Percentiles rank a stretch among this genome's conserved stretches.
Conservation (phyloP, 352 stramenopile genomes). For the Phytopythium kandeliae region DNA sequence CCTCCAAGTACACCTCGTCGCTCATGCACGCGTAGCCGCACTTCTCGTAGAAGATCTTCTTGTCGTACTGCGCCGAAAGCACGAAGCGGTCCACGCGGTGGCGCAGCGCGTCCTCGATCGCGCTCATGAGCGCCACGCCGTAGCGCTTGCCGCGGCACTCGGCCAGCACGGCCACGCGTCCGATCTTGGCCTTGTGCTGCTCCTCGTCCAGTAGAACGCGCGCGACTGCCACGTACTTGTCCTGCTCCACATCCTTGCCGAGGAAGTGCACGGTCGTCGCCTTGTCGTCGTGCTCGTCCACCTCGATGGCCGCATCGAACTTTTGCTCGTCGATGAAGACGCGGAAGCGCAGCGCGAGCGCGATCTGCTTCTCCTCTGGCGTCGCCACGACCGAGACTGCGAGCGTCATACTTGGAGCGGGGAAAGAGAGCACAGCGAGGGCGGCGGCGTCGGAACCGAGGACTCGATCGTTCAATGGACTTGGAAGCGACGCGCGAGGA, state of each 20-base stretch:
- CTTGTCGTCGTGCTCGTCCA: slow-evolving; percentile 39
- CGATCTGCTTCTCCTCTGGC: slow-evolving; percentile 27
- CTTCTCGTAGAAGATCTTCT: slow-evolving; percentile 23
- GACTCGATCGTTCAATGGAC: no score
- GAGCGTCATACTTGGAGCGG: no score
- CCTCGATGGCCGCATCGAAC: slow-evolving; percentile 27
- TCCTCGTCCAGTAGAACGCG: slow-evolving; percentile 28
- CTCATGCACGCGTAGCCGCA: slow-evolving; percentile 17
- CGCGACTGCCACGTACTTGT: slow-evolving; percentile 47
- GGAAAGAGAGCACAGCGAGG: no score
- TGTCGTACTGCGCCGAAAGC: slow-evolving; percentile 38
- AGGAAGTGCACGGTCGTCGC: slow-evolving; percentile 46
- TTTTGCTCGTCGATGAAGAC: slow-evolving; percentile 56
- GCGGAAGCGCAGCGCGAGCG: slow-evolving; percentile 32
- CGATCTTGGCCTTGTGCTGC: slow-evolving; percentile 36
- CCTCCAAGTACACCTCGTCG: slow-evolving; percentile 24
- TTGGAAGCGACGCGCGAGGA: no score
- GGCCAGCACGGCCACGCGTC: slow-evolving; percentile 46
- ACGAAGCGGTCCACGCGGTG: slow-evolving; percentile 25
- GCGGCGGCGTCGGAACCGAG: no score
- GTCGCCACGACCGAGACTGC: slow-evolving; percentile 34
- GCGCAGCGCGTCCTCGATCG: slow-evolving; percentile 23
- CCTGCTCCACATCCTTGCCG: slow-evolving; percentile 39
- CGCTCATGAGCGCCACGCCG: slow-evolving; percentile 36
- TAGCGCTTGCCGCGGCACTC: slow-evolving; percentile 53